Base-by-base conservation (phyloP, 495 filamentous ascomycete genomes). In the Tricharina praecox region DNA sequence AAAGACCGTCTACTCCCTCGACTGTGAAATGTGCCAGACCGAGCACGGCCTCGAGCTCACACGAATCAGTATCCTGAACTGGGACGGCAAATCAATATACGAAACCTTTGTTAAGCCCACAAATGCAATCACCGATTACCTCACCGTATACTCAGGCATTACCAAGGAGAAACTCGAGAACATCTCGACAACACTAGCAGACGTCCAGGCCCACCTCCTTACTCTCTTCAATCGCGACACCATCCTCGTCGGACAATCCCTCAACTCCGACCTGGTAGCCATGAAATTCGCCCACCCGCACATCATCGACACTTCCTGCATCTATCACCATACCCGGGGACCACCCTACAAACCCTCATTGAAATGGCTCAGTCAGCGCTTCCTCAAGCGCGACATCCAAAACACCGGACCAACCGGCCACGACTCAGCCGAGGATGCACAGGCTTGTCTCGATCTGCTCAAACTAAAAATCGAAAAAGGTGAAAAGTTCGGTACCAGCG, bases 1-100 rank as follows among this genome's bases (percentile, higher is more conserved):
- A 16, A 75, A 82, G 33, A 74, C 79, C n/a, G 66, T 96, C 4
- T 63, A 90, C 19, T 78, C 84, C 8, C 69, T 97, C 42, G 90
- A 97, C 55, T 97, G 90, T 61, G 90, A 97, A 61, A 97, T 97
- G 90, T 93, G 85, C 56, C 72, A 78, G 59, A 88, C 86, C 0
- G 74, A 73, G 16, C 74, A 73, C 7, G 73, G 80, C 40, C 79
- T 74, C 20, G 86, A 85, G 38, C 74, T 97, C 38, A 88, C 90
- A 0, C 75, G 90, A 23, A 79, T 96, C 61, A 92, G 83, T 60
- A 52, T 97, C 21, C 66, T 96, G 5, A 64, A 72, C 40, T 97
- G 90, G 90, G 81, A 84, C 56, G 85, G 84, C 13, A 74, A 76
- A 28, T 73, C 80, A 3, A 65, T 95, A 10, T 65, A 96, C 21